Evolutionary conservation across 2,329 filamentous ascomycete genomes (phyloP).

Genomic region (Microcera coccophila): DNA sequence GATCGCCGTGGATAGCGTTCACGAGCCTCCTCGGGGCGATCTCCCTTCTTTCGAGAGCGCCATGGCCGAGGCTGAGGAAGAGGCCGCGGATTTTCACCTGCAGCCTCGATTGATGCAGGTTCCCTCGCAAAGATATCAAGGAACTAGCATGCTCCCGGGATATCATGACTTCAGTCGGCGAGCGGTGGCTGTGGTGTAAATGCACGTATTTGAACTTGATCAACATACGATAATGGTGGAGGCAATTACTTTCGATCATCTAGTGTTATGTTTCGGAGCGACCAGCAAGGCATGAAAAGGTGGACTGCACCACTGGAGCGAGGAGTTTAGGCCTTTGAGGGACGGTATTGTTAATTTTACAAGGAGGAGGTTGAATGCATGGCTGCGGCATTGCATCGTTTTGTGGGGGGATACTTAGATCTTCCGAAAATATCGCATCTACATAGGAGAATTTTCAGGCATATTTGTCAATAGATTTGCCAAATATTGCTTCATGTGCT

Average conservation of each 20-base stretch:
- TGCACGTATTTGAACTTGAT: not conserved
- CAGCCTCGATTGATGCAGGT: constrained; percentile 38
- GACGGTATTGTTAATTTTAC: constrained; percentile 7
- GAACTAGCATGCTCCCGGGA: constrained; percentile 36
- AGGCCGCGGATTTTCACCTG: constrained; percentile 42
- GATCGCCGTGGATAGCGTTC: constrained; percentile 42
- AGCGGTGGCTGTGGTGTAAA: constrained; percentile 25
- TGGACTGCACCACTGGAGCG: constrained; percentile 18
- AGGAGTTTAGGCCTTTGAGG: constrained; percentile 22
- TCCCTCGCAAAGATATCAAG: constrained; percentile 31
- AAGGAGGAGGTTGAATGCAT: constrained; percentile 9
- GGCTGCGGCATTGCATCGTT: too few species aligned
- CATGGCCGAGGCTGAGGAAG: constrained; percentile 39
- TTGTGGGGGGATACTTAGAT: too few species aligned
- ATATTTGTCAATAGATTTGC: too few species aligned
- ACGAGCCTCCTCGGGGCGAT: constrained; percentile 30
- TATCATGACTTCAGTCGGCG: constrained; percentile 34
- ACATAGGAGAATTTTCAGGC: too few species aligned
- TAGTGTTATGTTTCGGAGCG: constrained; percentile 7
- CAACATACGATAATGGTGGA: constrained; percentile 22
- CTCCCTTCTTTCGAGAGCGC: constrained; percentile 50
- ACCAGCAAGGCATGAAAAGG: not conserved
- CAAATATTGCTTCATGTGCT: too few species aligned
- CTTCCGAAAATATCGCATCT: too few species aligned
- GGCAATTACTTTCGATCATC: constrained; percentile 14